Base-by-base conservation (phyloP, 176 grass and related monocot genomes). In the maize (Zea mays) region DNA sequence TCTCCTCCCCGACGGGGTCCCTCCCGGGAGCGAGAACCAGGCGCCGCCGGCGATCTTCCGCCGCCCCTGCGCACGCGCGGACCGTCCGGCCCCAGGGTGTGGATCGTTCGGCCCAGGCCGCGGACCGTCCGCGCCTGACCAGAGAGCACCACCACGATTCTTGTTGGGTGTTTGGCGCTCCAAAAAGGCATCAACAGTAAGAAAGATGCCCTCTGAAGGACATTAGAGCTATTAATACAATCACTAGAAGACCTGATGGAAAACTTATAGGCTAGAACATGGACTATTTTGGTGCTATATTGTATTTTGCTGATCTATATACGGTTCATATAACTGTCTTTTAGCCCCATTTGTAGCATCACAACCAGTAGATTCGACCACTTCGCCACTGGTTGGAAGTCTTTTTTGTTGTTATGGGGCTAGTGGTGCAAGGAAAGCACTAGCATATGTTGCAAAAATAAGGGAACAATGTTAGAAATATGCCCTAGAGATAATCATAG, bases 201-300 rank as follows among this genome's bases (percentile, higher is more conserved):
- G 1, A 13, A 81, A 9, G 16, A 21, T 2, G 37, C 75, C 49
- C 66, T 83, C 48, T 80, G 10, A 74, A 98, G 96, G 85, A 85
- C 17, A 98, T 98, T 67, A 92, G 96, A 74, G 96, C 96, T 77
- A 90, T 98, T 82, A 98, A 98, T 92, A 98, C 92, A 67, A 90
- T 98, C 39, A 77, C 95, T n/a, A 95, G 78, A 85, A 92, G 72
- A 45, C 65, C 87, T 75, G 71, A 98, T 62, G 92, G 92, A n/a
- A 95, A 92, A 70, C 89, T 98, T 82, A 78, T 92, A 38, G 92
- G 92, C 64, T 95, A 92, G 78, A 98, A 98, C 71, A 98, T 92
- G 8, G 96, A 98, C 62, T 98, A 95, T 75, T 75, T 89, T 80
- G 96, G 96, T 90, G 96, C 92, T 81, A 92, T 60, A 61, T 40